These are phyloP conservation scores for Suhomyces atakaporum DNA, from an alignment of 1,139 yeast genomes.

Conservation along the genomic window DNA sequence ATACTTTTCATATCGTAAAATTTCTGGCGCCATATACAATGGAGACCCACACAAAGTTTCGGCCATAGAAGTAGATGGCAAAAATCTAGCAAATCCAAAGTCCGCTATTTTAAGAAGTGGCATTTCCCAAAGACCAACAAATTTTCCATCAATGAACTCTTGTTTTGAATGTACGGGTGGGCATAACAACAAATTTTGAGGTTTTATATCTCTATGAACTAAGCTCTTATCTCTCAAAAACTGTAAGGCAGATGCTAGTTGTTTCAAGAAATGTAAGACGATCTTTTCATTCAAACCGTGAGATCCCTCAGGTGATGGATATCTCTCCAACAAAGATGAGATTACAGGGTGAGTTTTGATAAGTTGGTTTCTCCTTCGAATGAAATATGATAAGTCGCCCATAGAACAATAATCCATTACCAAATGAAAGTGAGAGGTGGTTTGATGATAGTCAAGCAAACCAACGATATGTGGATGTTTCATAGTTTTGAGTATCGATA, in stretches of 20 bases:
- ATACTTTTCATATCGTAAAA: slow-evolving; percentile 88
- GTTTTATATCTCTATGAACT: slow-evolving; percentile 93
- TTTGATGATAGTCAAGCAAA: slow-evolving; percentile 77
- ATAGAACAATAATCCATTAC: slow-evolving; percentile 97
- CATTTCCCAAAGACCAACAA: slow-evolving; percentile 80
- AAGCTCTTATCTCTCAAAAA: slow-evolving; percentile 80
- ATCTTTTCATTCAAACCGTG: slow-evolving; percentile 80
- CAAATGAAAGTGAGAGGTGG: slow-evolving; percentile 77
- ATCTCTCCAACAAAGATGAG: slow-evolving; percentile 71
- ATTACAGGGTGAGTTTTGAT: slow-evolving; percentile 78
- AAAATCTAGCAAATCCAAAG: slow-evolving; percentile 93
- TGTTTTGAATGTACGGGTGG: slow-evolving; percentile 67
- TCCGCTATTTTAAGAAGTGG: slow-evolving; percentile 94
- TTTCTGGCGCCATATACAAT: slow-evolving; percentile 97
- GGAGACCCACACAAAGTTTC: slow-evolving; percentile 98
- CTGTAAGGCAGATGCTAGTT: slow-evolving; percentile 78
- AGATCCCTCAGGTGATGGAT: slow-evolving; percentile 77
- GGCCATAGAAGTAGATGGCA: slow-evolving; percentile 91
- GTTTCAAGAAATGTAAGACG: slow-evolving; percentile 83
- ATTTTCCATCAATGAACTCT: slow-evolving; percentile 58
- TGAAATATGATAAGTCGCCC: slow-evolving; percentile 89
- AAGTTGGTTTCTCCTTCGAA: slow-evolving; percentile 72
- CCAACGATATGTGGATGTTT: slow-evolving; percentile 93
- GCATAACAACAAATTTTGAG: slow-evolving; percentile 82
- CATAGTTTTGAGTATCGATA: slow-evolving; percentile 78